Evolutionary conservation across 768 basidiomycete genomes (phyloP).

Genomic region (Hemileccinum rubropunctum): DNA sequence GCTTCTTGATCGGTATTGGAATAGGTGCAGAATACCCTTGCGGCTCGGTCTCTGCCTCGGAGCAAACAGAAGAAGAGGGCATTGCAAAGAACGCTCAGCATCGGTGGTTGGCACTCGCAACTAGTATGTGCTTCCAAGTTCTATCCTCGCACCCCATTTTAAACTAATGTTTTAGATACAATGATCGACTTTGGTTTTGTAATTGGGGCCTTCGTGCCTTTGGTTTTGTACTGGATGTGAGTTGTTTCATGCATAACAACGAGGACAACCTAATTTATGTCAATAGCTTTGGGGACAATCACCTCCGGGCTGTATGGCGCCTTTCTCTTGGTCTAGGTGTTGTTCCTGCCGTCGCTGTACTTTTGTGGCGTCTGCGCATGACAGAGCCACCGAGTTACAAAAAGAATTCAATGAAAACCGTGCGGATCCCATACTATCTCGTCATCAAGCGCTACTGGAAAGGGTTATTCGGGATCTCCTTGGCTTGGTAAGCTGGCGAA

Average conservation of each 20-base stretch:
- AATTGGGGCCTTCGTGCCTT: conserved; percentile 73
- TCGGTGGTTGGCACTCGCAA: conserved; percentile 83
- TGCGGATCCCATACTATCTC: conserved; percentile 71
- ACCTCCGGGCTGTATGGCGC: conserved; percentile 86
- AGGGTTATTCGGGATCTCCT: conserved; percentile 67
- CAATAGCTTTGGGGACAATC: conserved; percentile 67
- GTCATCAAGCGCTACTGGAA: conserved; percentile 79
- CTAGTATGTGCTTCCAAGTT: conserved; percentile 52
- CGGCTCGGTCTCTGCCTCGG: conserved; percentile 84
- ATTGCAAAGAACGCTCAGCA: conserved; percentile 81
- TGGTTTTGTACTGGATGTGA: conserved; percentile 88
- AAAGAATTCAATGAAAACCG: conserved; percentile 75
- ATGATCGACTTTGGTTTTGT: conserved; percentile 91
- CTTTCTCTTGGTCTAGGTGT: conserved; percentile 81
- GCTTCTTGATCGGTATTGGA: conserved; percentile 87
- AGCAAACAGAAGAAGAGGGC: conserved; percentile 82
- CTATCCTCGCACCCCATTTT: neutral
- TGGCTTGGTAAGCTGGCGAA: conserved; percentile 56
- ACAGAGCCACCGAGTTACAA: conserved; percentile 72
- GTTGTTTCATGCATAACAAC: conserved; percentile 21
- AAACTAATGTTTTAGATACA: conserved; percentile 42
- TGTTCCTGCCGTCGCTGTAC: conserved; percentile 76
- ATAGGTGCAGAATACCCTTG: conserved; percentile 90
- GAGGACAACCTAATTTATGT: neutral
- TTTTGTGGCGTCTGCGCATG: conserved; percentile 86